Evolutionary conservation across 495 filamentous ascomycete species (phyloP).

Genomic region (Annulohypoxylon maeteangense): DNA sequence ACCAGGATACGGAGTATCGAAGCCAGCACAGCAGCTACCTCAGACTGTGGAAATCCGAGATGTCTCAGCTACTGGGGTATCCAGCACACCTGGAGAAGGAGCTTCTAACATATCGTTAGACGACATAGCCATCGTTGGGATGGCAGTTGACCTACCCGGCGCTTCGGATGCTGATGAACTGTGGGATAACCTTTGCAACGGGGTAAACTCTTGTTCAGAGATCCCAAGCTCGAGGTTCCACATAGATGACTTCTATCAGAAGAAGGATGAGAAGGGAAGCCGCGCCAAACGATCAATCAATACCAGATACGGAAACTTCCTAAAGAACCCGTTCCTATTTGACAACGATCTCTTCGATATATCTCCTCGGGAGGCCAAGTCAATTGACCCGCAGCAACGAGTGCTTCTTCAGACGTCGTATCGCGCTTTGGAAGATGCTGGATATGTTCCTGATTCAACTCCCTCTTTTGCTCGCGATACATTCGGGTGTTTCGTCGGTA

Average conservation of each 20-base stretch:
- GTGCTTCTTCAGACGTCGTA: conserved; percentile 53
- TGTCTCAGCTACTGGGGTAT: not conserved
- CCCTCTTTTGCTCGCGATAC: not conserved
- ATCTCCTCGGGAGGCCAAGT: conserved; percentile 53
- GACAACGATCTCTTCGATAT: conserved; percentile 62
- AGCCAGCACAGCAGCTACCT: not conserved
- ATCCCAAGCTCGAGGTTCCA: conserved; percentile 5
- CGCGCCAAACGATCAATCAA: not conserved
- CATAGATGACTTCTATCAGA: conserved; percentile 8
- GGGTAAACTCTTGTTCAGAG: conserved; percentile 10
- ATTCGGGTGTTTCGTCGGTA: conserved; percentile 5
- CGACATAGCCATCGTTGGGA: conserved; percentile 7
- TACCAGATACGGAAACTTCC: conserved; percentile 8
- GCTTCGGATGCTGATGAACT: not conserved
- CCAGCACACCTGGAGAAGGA: too few relatives aligned
- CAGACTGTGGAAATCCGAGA: conserved; percentile 1
- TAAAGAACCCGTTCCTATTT: conserved; percentile 46
- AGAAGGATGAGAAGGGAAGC: conserved; percentile 2
- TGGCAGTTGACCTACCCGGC: conserved; percentile 3
- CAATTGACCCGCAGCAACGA: conserved; percentile 48
- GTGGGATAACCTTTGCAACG: conserved; percentile 8
- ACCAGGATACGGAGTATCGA: not conserved
- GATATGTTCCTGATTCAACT: conserved; percentile 24
- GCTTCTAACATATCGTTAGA: conserved; percentile 1
- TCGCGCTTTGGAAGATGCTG: conserved; percentile 58